These are phyloP conservation scores for Aspergillus sp. DNA, from an alignment of 2,329 filamentous ascomycete species.

Conservation along the genomic window DNA sequence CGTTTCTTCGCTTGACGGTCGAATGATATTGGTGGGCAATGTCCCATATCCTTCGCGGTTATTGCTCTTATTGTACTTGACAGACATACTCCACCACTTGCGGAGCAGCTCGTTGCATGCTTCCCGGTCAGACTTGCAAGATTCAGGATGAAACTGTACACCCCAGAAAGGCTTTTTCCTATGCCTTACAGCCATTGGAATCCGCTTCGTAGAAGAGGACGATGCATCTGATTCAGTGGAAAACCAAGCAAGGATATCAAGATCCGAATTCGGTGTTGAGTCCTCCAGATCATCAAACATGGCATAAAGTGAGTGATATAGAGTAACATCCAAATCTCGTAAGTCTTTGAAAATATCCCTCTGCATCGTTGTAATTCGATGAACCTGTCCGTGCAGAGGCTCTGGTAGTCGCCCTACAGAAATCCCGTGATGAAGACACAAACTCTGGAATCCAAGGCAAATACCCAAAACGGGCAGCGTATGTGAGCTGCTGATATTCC, in stretches of 20 bases:
- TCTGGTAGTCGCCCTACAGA: conserved; percentile 65
- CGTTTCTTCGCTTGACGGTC: conserved; percentile 15
- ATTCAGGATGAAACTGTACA: conserved; percentile 89
- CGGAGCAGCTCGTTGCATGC: conserved; percentile 62
- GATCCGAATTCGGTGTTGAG: conserved; percentile 23
- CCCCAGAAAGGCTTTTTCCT: conserved; percentile 73
- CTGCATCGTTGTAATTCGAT: conserved; percentile 60
- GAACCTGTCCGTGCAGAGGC: conserved; percentile 80
- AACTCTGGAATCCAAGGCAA: conserved; percentile 84
- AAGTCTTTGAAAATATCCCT: conserved; percentile 67
- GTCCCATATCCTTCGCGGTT: conserved; percentile 23
- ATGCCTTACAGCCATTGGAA: conserved; percentile 78
- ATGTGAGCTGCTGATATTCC: conserved; percentile 61
- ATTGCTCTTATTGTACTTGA: conserved; percentile 57
- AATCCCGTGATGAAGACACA: conserved; percentile 69
- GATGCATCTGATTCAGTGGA: conserved; percentile 38
- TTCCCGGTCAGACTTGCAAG: conserved; percentile 68
- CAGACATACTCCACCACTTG: conserved; percentile 73
- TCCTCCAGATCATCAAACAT: conserved; percentile 36
- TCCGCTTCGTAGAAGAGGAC: conserved; percentile 34
- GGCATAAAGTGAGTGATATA: conserved; percentile 69
- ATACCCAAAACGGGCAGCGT: conserved; percentile 80
- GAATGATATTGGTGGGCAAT: conserved; percentile 21
- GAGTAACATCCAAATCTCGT: conserved; percentile 64
- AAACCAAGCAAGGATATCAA: conserved; percentile 63